Percentiles rank a stretch among this genome's conserved stretches.
Conservation (phyloP, 257 asterid species). For the Solanum medicagineum region DNA sequence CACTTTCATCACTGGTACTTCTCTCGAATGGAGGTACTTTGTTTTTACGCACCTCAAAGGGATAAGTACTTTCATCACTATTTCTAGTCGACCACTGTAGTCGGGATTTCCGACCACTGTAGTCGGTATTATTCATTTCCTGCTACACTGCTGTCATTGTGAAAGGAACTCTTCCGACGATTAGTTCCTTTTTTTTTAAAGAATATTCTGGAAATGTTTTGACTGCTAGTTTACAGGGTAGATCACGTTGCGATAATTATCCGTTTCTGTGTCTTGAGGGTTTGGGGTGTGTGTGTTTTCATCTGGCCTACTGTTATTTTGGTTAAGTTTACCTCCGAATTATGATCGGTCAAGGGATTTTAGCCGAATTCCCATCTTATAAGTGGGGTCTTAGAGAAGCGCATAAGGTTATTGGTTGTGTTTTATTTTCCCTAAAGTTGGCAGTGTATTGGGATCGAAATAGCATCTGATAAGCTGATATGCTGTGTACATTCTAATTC, state of each 20-base stretch:
- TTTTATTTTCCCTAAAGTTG: neutral
- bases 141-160: neutral
- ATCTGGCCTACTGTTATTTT: neutral
- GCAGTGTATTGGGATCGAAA: neutral
- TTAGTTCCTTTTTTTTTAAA: too few relatives aligned
- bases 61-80: neutral
- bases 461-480: neutral
- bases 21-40: slow-evolving; percentile 70
- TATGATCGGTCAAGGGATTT: neutral
- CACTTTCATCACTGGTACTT: slow-evolving; percentile 1
- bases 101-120: too few relatives aligned
- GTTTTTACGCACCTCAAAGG: neutral
- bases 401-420: neutral
- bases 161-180: neutral
- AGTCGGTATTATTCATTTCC: too few relatives aligned
- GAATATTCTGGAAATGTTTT: neutral
- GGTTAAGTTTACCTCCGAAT: neutral
- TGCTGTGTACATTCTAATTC: neutral
- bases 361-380: neutral
- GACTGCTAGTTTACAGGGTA: neutral
- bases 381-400: neutral
- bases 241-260: neutral
- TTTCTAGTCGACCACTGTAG: neutral
- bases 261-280: neutral
- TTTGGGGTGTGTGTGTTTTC: neutral